A percentile compares a stretch with the other conserved stretches of the same genome.
Conservation (phyloP, 257 asterid genomes). For the Nyctanthes arbortristis region DNA sequence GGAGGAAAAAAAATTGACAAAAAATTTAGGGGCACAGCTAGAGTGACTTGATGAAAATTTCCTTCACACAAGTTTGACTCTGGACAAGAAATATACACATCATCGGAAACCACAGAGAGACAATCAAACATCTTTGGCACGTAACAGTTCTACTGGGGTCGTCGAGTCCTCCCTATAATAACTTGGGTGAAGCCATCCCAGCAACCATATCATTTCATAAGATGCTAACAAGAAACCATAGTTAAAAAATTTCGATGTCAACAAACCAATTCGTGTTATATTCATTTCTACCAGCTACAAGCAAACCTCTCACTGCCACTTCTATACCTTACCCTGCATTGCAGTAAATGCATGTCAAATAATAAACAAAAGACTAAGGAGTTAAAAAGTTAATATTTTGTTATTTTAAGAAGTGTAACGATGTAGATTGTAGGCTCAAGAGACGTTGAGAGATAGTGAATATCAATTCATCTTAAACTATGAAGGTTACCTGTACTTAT, state of each 20-base stretch:
- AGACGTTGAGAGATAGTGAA: too few species aligned
- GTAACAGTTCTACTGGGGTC: neutral
- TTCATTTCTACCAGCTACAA: slow-evolving; percentile 6
- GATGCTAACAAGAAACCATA: neutral
- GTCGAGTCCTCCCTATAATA: neutral
- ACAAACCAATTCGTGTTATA: neutral
- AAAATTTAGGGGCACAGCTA: neutral
- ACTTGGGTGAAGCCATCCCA: neutral
- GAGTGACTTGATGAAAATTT: neutral
- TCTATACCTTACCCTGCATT: slow-evolving; percentile 4
- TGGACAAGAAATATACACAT: slow-evolving; percentile 1
- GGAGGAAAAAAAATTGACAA: neutral
- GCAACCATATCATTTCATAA: neutral
- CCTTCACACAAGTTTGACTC: neutral
- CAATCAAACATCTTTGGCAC: neutral
- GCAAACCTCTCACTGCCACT: neutral
- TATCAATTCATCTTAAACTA: too few species aligned
- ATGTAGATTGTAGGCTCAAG: too few species aligned
- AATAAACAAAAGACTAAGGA: too few species aligned
- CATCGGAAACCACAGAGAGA: neutral
- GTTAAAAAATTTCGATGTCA: neutral
- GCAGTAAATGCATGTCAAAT: neutral
- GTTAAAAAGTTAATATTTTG: too few species aligned
- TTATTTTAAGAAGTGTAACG: too few species aligned
- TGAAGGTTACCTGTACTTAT: slow-evolving; percentile 65